phyloP scores from a whole-genome alignment of 2,329 filamentous ascomycete species.

The Phialophora chinensis region DNA sequence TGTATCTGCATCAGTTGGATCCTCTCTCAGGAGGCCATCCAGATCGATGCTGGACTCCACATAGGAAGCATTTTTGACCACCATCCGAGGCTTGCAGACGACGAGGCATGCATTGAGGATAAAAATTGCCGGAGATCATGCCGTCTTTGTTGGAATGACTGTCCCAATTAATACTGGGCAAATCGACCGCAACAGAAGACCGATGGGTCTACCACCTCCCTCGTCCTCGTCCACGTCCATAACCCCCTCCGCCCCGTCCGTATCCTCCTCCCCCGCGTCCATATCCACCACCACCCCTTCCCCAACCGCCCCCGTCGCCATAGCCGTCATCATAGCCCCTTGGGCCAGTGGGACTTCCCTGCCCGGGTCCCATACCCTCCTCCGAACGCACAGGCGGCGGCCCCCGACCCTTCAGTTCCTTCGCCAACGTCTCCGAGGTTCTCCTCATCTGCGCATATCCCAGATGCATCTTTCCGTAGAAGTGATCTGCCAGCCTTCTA shows the following conservation, averaged over 20 bases:
- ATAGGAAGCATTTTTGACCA: neutral
- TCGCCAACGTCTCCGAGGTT: conserved; percentile 83
- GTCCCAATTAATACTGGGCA: neutral
- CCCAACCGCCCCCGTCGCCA: conserved; percentile 59
- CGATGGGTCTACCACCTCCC: conserved; percentile 34
- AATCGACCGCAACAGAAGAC: neutral
- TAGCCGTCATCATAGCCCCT: conserved; percentile 58
- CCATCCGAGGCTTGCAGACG: neutral
- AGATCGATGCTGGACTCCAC: neutral
- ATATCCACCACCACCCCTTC: conserved; percentile 55
- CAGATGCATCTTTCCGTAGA: conserved; percentile 99
- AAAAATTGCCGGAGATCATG: neutral
- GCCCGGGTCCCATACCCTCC: conserved; percentile 41
- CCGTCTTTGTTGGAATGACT: neutral
- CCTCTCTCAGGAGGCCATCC: neutral
- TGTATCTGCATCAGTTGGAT: neutral
- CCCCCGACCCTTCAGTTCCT: conserved; percentile 78
- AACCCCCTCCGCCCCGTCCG: conserved; percentile 50
- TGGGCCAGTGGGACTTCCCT: conserved; percentile 42
- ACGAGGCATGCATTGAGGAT: neutral
- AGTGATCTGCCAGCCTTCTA: conserved; percentile 90
- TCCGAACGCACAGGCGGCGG: conserved; percentile 61
- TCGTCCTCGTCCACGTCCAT: conserved; percentile 41
- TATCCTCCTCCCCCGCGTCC: conserved; percentile 51
- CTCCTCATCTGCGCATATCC: conserved; percentile 98